A percentile compares a stretch with the other conserved stretches of the same genome.
phyloP scores from a whole-genome alignment of 1,284 basidiomycete species.

The Mycena sp. region DNA sequence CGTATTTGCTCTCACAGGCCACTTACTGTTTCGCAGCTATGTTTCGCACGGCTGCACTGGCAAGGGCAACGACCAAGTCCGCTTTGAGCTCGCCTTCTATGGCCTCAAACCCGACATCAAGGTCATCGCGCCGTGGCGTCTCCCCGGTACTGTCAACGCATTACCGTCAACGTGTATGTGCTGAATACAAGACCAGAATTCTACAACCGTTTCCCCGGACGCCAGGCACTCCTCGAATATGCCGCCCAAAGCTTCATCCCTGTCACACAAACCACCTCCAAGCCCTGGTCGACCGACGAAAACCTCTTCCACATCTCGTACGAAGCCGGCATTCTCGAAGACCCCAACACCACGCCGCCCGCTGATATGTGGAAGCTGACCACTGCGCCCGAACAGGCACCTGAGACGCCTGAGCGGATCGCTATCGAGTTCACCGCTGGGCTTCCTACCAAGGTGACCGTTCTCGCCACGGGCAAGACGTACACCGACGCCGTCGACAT shows the following conservation, averaged over 20 bases:
- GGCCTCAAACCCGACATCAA: slow-evolving; percentile 99
- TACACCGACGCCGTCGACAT: slow-evolving; percentile 96
- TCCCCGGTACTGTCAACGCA: slow-evolving; percentile 71
- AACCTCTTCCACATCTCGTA: slow-evolving; percentile 99
- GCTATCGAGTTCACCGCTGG: slow-evolving; percentile 88
- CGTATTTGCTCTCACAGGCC: not conserved
- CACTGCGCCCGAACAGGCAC: slow-evolving; percentile 84
- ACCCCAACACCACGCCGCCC: slow-evolving; percentile 95
- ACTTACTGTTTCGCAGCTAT: slow-evolving; percentile 61
- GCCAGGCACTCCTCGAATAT: slow-evolving; percentile 91
- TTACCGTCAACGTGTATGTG: not conserved
- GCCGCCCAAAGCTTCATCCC: slow-evolving; percentile 92
- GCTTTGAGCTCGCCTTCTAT: slow-evolving; percentile 99
- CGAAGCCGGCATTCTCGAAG: slow-evolving; percentile 98
- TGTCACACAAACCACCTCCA: slow-evolving; percentile 94
- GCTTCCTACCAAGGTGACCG: slow-evolving; percentile 84
- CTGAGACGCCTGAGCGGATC: slow-evolving; percentile 83
- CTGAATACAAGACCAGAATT: slow-evolving; percentile 75
- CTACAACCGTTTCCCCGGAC: slow-evolving; percentile 97
- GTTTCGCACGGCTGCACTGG: slow-evolving; percentile 99
- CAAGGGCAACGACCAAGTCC: slow-evolving; percentile 99
- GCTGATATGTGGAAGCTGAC: slow-evolving; percentile 99
- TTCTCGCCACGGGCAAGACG: slow-evolving; percentile 58
- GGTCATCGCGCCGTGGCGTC: slow-evolving; percentile 98
- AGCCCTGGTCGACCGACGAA: slow-evolving; percentile 99